These are phyloP conservation scores for Scutellaria minor DNA, from an alignment of 257 asterid species.

Conservation along the genomic window DNA sequence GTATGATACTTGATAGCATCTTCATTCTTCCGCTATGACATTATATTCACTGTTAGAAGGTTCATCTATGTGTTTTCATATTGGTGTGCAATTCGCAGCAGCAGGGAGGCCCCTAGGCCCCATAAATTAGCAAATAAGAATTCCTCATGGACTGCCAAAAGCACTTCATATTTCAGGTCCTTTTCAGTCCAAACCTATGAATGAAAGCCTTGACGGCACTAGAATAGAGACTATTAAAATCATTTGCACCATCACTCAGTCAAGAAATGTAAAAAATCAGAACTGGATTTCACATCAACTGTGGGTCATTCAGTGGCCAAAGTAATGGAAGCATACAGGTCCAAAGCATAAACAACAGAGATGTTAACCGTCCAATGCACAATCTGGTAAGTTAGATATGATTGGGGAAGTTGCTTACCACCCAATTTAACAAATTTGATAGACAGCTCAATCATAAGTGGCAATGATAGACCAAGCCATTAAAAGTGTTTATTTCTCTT, in stretches of 20 bases:
- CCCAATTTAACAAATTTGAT: slow-evolving; percentile 17
- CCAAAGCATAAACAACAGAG: not conserved
- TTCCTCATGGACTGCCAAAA: not conserved
- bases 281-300: not conserved
- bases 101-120: slow-evolving; percentile 6
- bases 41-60: slow-evolving; percentile 15
- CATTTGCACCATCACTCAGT: slow-evolving; percentile 19
- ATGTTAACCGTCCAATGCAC: not conserved
- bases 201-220: slow-evolving; percentile 9
- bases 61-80: slow-evolving; percentile 26
- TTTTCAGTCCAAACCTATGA: slow-evolving; percentile 6
- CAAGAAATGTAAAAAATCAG: slow-evolving; percentile 4
- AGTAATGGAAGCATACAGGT: not conserved
- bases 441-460: slow-evolving; percentile 18
- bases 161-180: slow-evolving; percentile 10
- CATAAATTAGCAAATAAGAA: slow-evolving; percentile 4
- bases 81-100: slow-evolving; percentile 29
- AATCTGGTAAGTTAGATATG: slow-evolving; percentile 20
- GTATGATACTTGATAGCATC: slow-evolving; percentile 17
- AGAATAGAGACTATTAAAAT: slow-evolving; percentile 10
- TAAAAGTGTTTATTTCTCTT: slow-evolving; percentile 5
- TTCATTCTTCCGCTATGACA: slow-evolving; percentile 11
- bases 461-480: slow-evolving; percentile 12
- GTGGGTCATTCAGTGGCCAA: slow-evolving; percentile 9
- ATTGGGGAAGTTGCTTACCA: not conserved